phyloP scores from a whole-genome alignment of 1,139 yeast genomes.

The Nakaseomyces glabratus region DNA sequence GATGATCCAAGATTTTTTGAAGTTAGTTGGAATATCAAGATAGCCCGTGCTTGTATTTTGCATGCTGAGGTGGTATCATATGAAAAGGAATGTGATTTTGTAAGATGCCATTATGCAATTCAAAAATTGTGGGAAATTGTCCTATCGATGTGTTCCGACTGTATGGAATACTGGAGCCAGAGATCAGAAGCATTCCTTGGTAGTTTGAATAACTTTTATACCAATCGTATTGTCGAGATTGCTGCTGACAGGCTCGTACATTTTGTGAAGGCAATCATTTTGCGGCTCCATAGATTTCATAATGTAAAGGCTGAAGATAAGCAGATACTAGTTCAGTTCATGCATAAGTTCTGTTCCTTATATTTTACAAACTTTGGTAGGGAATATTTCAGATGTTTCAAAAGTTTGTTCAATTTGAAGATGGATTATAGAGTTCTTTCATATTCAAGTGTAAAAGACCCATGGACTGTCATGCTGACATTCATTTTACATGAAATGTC shows the following conservation, averaged over 20 bases:
- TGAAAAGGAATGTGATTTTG: constrained; percentile 15
- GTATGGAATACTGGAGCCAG: constrained; percentile 17
- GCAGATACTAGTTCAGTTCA: constrained; percentile 18
- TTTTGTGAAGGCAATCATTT: constrained; percentile 22
- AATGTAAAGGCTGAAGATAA: constrained; percentile 11
- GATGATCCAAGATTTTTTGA: constrained; percentile 17
- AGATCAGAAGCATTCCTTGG: constrained; percentile 11
- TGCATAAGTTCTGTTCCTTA: constrained; percentile 20
- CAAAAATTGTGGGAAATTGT: constrained; percentile 22
- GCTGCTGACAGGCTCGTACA: constrained; percentile 21
- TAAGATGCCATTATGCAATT: constrained; percentile 13
- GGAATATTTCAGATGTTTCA: constrained; percentile 26
- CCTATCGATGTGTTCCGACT: constrained; percentile 16
- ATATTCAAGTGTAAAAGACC: constrained; percentile 18
- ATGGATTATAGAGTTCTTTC: constrained; percentile 23
- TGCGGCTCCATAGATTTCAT: constrained; percentile 18
- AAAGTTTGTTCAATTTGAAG: constrained; percentile 26
- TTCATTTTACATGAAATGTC: constrained; percentile 18
- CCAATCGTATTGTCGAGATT: constrained; percentile 25
- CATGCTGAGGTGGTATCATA: constrained; percentile 22
- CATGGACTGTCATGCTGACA: constrained; percentile 23
- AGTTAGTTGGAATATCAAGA: constrained; percentile 18
- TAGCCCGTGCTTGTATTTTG: constrained; percentile 17
- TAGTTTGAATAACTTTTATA: constrained; percentile 20
- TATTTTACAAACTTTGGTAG: constrained; percentile 27